Evolutionary conservation across 2,329 filamentous ascomycete species (phyloP).

Genomic region (Xylaria digitata): DNA sequence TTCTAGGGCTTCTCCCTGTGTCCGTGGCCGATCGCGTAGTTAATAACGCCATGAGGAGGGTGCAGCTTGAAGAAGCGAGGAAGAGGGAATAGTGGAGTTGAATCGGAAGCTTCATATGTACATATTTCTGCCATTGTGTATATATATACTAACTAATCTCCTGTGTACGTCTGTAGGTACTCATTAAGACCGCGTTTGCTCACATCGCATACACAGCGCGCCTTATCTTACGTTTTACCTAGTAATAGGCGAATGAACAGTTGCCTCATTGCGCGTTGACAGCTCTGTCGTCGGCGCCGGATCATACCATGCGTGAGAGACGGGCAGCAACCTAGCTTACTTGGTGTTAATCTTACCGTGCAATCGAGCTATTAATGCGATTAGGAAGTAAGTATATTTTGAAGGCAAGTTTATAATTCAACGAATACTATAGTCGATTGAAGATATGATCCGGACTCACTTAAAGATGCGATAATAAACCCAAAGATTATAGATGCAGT

Average conservation of each 20-base stretch:
- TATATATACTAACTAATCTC: neutral
- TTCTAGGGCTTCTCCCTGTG: slow-evolving; percentile 20
- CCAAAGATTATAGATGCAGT: too few species aligned
- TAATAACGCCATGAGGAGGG: slow-evolving; percentile 28
- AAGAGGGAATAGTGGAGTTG: slow-evolving; percentile 13
- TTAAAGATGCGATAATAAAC: too few species aligned
- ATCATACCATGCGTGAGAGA: neutral
- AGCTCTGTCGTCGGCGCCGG: too few species aligned
- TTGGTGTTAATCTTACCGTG: neutral
- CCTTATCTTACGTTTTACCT: neutral
- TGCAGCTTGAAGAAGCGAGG: slow-evolving; percentile 20
- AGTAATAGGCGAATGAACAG: neutral
- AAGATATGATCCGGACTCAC: too few species aligned
- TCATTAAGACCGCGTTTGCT: neutral
- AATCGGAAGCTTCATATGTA: neutral
- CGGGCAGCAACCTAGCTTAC: neutral
- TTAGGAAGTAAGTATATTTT: too few species aligned
- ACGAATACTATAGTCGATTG: too few species aligned
- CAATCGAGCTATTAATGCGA: neutral
- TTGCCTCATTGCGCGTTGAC: too few species aligned
- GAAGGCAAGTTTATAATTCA: too few species aligned
- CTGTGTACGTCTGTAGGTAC: neutral
- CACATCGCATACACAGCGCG: neutral
- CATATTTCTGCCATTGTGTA: neutral
- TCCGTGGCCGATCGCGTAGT: slow-evolving; percentile 22